Conservation (phyloP, 2,329 filamentous ascomycete species). For the Hypomyces perniciosus region DNA sequence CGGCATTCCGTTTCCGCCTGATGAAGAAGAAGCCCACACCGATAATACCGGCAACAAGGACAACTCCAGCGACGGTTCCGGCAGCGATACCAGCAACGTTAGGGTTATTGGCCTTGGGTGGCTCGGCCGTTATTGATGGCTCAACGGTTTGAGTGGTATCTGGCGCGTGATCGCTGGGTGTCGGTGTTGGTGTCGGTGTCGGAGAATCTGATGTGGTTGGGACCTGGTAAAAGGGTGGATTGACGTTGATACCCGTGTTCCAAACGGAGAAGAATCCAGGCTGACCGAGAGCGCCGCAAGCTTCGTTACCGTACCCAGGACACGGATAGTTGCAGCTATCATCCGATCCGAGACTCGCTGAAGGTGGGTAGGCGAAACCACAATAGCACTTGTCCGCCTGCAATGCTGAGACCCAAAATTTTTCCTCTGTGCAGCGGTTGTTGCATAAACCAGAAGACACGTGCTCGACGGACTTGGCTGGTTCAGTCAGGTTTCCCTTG, state of each 20-base stretch:
- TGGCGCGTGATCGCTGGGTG: conserved; percentile 11
- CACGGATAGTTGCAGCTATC: conserved; percentile 60
- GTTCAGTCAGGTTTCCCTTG: conserved; percentile 32
- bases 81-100: conserved; percentile 81
- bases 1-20: conserved; percentile 67
- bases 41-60: conserved; percentile 59
- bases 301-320: conserved; percentile 53
- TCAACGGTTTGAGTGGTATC: conserved; percentile 20
- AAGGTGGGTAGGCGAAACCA: conserved; percentile 60
- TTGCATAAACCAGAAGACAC: conserved; percentile 38
- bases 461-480: conserved; percentile 12
- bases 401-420: conserved; percentile 55
- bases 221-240: conserved; percentile 23
- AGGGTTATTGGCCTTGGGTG: conserved; percentile 34
- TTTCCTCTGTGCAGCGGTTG: conserved; percentile 34
- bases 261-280: conserved; percentile 37
- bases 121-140: conserved; percentile 15
- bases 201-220: conserved; percentile 15
- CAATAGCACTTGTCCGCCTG: conserved; percentile 65
- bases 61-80: conserved; percentile 78
- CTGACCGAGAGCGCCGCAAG: conserved; percentile 45
- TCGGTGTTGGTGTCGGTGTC: conserved; percentile 17
- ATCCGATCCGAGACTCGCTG: conserved; percentile 47
- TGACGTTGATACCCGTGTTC: conserved; percentile 43
- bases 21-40: conserved; percentile 69